Percentiles rank a stretch among this genome's conserved stretches.
phyloP scores from a whole-genome alignment of 1,284 basidiomycete genomes.

The Ganoderma multipileum region DNA sequence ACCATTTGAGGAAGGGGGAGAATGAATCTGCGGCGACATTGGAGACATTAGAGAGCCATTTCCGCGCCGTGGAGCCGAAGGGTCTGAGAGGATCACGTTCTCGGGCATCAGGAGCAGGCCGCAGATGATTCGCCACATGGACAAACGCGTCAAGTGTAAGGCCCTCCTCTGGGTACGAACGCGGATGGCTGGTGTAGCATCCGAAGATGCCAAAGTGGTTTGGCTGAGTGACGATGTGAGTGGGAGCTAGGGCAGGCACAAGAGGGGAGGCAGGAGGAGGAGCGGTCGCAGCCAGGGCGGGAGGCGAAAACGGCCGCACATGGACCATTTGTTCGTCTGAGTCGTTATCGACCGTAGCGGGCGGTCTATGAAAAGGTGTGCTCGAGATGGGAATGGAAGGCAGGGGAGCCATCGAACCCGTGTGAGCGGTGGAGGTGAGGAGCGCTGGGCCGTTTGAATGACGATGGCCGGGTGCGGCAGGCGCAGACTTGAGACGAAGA shows the following conservation, averaged over 20 bases:
- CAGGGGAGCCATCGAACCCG: not conserved
- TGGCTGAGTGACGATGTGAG: conserved; percentile 7
- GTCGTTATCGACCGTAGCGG: not conserved
- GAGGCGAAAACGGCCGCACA: not conserved
- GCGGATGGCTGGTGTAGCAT: conserved; percentile 2
- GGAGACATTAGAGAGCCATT: not conserved
- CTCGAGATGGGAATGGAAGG: not conserved
- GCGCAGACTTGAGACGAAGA: too few relatives aligned
- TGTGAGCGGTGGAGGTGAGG: too few relatives aligned
- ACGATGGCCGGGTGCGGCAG: too few relatives aligned
- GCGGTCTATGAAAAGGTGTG: not conserved
- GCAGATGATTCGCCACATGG: not conserved
- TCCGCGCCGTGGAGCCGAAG: not conserved
- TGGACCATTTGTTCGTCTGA: not conserved
- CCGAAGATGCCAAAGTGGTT: conserved; percentile 22
- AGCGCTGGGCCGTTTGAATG: too few relatives aligned
- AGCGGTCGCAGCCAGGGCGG: not conserved
- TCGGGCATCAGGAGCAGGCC: not conserved
- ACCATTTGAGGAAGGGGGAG: conserved; percentile 38
- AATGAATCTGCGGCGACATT: conserved; percentile 19
- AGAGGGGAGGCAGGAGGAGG: not conserved
- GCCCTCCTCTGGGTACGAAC: conserved; percentile 15
- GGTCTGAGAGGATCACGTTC: conserved; percentile 3
- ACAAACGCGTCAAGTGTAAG: conserved; percentile 3
- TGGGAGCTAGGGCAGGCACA: not conserved